Evolutionary conservation across 495 filamentous ascomycete species (phyloP).

Genomic region (Poronia punctata): DNA sequence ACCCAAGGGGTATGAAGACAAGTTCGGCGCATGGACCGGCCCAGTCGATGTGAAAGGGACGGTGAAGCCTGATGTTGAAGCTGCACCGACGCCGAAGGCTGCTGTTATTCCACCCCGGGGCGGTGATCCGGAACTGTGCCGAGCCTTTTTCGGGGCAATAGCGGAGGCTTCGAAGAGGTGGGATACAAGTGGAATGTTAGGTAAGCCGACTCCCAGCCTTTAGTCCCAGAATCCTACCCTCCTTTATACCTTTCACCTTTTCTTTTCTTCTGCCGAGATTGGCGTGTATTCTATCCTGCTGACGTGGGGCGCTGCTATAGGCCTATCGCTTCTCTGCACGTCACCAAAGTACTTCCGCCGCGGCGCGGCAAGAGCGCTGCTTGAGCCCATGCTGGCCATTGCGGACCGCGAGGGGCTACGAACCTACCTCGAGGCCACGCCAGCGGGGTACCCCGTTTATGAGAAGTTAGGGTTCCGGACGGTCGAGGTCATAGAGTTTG

Average conservation of each 20-base stretch:
- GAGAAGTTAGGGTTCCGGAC: constrained; percentile 30
- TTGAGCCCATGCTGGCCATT: constrained; percentile 22
- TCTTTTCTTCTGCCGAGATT: background rate
- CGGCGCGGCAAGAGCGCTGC: constrained; percentile 26
- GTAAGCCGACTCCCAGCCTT: constrained; percentile 4
- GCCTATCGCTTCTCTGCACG: constrained; percentile 26
- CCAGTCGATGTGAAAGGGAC: background rate
- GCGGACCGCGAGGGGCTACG: constrained; percentile 21
- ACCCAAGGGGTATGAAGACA: constrained; percentile 15
- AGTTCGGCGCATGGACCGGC: constrained; percentile 17
- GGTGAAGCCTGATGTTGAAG: background rate
- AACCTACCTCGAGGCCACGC: constrained; percentile 29
- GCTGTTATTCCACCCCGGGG: constrained; percentile 10
- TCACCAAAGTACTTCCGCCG: constrained; percentile 30
- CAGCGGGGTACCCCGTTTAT: constrained; percentile 25
- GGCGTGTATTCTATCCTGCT: too few species aligned
- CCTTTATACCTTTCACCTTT: background rate
- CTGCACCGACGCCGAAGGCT: background rate
- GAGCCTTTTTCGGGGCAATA: constrained; percentile 14
- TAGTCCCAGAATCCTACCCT: background rate
- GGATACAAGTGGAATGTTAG: constrained; percentile 19
- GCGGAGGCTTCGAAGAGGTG: constrained; percentile 15
- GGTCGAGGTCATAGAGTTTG: constrained; percentile 23
- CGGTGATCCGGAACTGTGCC: constrained; percentile 8
- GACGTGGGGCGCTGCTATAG: constrained; percentile 10